Conservation (phyloP, 2,329 filamentous ascomycete genomes). For the Chaetothyriales sp. region DNA sequence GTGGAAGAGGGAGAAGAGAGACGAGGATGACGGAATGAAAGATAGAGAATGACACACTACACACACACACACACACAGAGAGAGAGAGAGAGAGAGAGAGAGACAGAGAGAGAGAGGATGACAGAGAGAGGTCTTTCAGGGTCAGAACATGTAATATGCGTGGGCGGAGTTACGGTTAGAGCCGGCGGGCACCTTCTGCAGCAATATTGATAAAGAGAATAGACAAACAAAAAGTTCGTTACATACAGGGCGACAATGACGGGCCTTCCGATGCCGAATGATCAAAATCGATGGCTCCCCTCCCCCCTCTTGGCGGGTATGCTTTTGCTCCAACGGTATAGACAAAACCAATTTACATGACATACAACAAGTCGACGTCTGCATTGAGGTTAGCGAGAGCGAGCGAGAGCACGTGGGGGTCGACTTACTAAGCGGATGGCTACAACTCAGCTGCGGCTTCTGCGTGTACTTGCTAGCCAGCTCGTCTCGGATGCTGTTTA, state of each 20-base stretch:
- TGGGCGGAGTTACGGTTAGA: neutral
- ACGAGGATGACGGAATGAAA: neutral
- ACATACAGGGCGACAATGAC: neutral
- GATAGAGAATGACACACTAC: neutral
- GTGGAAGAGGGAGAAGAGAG: neutral
- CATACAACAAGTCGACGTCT: conserved; percentile 55
- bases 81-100: neutral
- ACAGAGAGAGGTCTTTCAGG: neutral
- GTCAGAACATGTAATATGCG: too few species aligned
- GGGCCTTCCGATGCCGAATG: too few species aligned
- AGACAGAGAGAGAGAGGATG: neutral
- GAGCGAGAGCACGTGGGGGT: conserved; percentile 9
- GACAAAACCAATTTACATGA: conserved; percentile 40
- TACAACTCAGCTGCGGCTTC: conserved; percentile 92
- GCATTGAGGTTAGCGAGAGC: conserved; percentile 17
- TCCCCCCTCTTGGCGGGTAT: neutral
- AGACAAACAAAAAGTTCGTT: neutral
- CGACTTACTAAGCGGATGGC: conserved; percentile 77
- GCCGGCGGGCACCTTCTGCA: neutral
- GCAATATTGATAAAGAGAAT: neutral
- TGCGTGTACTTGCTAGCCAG: conserved; percentile 76
- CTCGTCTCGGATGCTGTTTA: conserved; percentile 90
- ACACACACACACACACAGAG: too few species aligned
- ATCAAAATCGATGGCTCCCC: neutral
- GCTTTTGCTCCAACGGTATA: neutral